Percentiles rank a stretch among this genome's conserved stretches.
These are phyloP conservation scores for Mortierella sp. DNA, from an alignment of 371 early-diverging fungal genomes.

Conservation along the genomic window DNA sequence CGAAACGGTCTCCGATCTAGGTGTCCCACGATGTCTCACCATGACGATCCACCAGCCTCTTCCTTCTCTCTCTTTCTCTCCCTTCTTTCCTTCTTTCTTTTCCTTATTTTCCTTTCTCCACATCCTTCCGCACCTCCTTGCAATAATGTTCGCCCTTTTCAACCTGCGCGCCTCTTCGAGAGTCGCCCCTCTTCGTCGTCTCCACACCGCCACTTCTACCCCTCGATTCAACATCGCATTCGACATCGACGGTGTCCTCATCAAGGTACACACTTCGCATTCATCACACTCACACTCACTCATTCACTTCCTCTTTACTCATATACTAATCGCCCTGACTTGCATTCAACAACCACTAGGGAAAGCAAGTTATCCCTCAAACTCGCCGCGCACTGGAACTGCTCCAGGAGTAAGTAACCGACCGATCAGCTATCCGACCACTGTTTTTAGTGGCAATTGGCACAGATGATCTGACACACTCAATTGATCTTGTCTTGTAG, in stretches of 20 bases:
- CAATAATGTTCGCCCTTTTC: neutral
- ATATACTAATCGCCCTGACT: neutral
- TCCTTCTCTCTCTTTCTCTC: neutral
- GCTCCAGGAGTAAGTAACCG: slow-evolving; percentile 30
- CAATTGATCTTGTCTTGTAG: neutral
- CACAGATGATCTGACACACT: neutral
- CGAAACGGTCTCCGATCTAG: slow-evolving; percentile 5
- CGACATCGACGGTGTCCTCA: slow-evolving; percentile 48
- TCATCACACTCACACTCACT: neutral
- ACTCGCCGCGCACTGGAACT: slow-evolving; percentile 40
- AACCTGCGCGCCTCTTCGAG: slow-evolving; percentile 5
- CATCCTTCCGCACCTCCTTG: neutral
- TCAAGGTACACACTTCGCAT: slow-evolving; percentile 21
- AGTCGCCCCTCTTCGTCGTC: neutral
- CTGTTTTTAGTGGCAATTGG: neutral
- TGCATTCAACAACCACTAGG: slow-evolving; percentile 15
- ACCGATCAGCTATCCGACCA: neutral
- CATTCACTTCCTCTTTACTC: neutral
- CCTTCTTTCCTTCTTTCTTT: neutral
- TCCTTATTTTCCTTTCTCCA: neutral
- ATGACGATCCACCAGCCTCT: neutral
- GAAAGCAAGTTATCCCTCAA: slow-evolving; percentile 43
- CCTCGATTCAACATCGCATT: slow-evolving; percentile 34
- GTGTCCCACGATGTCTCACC: neutral
- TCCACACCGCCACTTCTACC: slow-evolving; percentile 22